These are phyloP conservation scores for Mimosa bimucronata DNA, from an alignment of 306 rosid genomes.

Conservation along the genomic window DNA sequence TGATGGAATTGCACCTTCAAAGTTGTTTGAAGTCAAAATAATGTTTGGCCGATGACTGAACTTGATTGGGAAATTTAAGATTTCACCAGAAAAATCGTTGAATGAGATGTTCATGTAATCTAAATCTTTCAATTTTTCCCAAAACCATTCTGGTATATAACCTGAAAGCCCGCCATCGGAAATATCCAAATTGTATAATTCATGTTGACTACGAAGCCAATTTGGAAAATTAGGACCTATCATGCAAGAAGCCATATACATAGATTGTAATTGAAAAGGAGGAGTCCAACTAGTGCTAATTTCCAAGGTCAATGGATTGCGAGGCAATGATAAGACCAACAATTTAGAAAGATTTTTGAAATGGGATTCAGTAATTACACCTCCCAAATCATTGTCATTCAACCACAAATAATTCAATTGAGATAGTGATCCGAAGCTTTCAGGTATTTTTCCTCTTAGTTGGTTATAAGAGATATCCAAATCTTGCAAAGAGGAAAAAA, in stretches of 20 bases:
- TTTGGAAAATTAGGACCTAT: conserved; percentile 31
- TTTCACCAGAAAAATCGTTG: background rate
- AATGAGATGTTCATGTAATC: background rate
- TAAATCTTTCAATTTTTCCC: background rate
- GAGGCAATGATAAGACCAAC: accelerated
- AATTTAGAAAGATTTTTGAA: background rate
- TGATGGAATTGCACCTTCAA: background rate
- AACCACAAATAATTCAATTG: background rate
- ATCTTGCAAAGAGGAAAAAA: background rate
- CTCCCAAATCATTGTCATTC: background rate
- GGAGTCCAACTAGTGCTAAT: background rate
- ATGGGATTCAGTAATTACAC: conserved; percentile 15
- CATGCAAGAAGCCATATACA: conserved; percentile 16
- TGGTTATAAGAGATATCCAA: background rate
- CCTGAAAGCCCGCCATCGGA: background rate
- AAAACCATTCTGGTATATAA: conserved; percentile 25
- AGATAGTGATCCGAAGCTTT: background rate
- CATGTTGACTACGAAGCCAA: background rate
- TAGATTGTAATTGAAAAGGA: accelerated
- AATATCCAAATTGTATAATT: accelerated
- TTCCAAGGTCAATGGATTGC: background rate
- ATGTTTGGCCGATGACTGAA: accelerated
- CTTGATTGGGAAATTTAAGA: background rate
- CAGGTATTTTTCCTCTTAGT: background rate
- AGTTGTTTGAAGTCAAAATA: background rate